Evolutionary conservation across 352 stramenopile species (phyloP), one percentile per base, ranked within the genome.

Genomic region (Blastocystis sp.): DNA sequence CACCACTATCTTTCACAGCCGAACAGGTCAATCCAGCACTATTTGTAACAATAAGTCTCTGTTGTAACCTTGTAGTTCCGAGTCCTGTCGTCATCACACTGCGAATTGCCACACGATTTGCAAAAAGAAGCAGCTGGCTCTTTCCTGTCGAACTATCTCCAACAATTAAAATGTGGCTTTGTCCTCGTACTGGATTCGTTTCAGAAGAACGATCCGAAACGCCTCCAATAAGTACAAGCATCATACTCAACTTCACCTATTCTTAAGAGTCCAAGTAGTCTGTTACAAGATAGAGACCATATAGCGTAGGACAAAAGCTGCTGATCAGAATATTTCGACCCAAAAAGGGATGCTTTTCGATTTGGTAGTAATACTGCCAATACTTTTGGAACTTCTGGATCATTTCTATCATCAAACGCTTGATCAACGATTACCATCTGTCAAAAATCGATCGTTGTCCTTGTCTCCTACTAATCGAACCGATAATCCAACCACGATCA

Each of bases 1-100:
- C 93, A 3, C 92, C 92, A 20, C 93, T 92, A 80, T 95, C 93
- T 39, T 95, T 95, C 20, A 95, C 93, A 0, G 93, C 93, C 18
- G 93, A 94, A 66, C 93, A 95, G 45, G 93, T 95, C 20, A 95
- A 68, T 7, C 93, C 93, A 11, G 93, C 93, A 39, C 93, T 88
- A 77, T 9, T 8, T 26, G 15, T 55, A 18, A 79, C 2, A 15
- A 4, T 18, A 15, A 15, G 13, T 88, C 8, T 50, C 26, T 18
- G 3, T 1, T n/a, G 15, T 77, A n/a, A 88, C 77, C 62, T 95
- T 0, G 93, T 95, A 0, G 93, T 95, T 6, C 93, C 93, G 37
- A 95, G 94, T 0, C 93, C 93, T 6, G 93, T 95, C 6, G 93
- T 95, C n/a, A 95, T 90, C 23, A 95, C 93, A 0, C 93, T 95